A percentile compares a stretch with the other conserved stretches of the same genome.
Evolutionary conservation across 78 protist genomes (phyloP).

Genomic region (Pigoraptor vietnamica): DNA sequence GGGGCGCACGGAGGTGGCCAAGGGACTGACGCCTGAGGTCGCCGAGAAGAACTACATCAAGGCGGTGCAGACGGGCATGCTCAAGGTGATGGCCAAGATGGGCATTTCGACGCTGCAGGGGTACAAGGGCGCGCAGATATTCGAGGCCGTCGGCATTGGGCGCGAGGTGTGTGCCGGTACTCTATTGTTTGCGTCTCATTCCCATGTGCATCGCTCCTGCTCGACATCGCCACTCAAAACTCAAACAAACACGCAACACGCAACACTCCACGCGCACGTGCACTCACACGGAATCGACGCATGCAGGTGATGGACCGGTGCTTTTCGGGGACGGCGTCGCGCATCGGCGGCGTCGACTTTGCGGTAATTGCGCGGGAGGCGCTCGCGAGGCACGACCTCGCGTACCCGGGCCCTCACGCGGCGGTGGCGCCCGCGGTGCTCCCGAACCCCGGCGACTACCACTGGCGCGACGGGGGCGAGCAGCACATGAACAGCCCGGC

Average conservation of each 20-base stretch:
- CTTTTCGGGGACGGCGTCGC: constrained; percentile 63
- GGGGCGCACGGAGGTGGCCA: constrained; percentile 11
- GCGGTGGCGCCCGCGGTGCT: neutral
- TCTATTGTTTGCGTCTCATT: too few species aligned
- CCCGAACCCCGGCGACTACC: constrained; percentile 58
- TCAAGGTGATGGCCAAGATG: constrained; percentile 80
- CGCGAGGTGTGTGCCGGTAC: neutral
- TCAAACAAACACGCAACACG: too few species aligned
- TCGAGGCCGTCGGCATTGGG: constrained; percentile 84
- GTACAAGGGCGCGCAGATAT: constrained; percentile 86
- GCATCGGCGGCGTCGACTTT: constrained; percentile 60
- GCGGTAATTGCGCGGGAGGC: constrained; percentile 41
- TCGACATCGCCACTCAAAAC: too few species aligned
- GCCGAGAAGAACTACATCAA: constrained; percentile 36
- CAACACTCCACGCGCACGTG: too few species aligned
- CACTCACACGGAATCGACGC: too few species aligned
- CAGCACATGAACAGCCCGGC: constrained; percentile 51
- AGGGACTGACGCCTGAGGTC: neutral
- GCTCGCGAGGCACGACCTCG: constrained; percentile 27
- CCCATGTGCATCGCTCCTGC: too few species aligned
- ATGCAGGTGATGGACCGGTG: constrained; percentile 58
- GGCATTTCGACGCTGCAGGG: constrained; percentile 78
- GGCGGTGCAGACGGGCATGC: constrained; percentile 62
- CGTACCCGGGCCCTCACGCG: neutral
- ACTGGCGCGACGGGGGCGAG: constrained; percentile 61